These are phyloP conservation scores for Physcia stellaris DNA, from an alignment of 495 filamentous ascomycete genomes.

Conservation along the genomic window DNA sequence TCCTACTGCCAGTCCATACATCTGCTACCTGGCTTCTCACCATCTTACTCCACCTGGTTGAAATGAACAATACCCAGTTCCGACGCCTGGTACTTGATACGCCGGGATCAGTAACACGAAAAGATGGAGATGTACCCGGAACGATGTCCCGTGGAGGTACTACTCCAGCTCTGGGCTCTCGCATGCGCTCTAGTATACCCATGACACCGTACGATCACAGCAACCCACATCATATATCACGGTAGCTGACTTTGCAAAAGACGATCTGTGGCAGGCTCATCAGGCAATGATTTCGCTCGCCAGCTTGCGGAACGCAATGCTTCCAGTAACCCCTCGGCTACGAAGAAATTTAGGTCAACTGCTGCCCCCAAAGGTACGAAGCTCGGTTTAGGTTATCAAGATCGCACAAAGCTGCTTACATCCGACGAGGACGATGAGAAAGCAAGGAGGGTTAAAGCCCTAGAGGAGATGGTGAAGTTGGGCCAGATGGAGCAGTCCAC, in stretches of 20 bases:
- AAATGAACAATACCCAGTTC: constrained; percentile 96
- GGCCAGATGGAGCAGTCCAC: constrained; percentile 63
- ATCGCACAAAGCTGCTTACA: constrained; percentile 50
- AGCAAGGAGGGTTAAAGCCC: constrained; percentile 50
- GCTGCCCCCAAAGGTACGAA: constrained; percentile 75
- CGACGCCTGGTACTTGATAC: constrained; percentile 63
- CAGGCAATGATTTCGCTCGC: constrained; percentile 59
- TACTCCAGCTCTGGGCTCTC: constrained; percentile 31
- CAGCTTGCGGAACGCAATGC: constrained; percentile 63
- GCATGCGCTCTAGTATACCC: constrained; percentile 61
- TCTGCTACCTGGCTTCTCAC: too few relatives aligned
- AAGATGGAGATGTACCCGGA: constrained; percentile 4
- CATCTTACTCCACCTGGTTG: too few relatives aligned
- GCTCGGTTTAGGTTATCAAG: constrained; percentile 66
- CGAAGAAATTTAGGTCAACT: constrained; percentile 61
- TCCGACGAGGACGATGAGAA: constrained; percentile 25
- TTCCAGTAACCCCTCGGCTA: constrained; percentile 26
- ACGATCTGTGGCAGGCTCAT: constrained; percentile 45
- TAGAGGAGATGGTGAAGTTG: constrained; percentile 73
- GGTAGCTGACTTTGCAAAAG: constrained; percentile 29
- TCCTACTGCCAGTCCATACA: too few relatives aligned
- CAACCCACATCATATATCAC: background rate
- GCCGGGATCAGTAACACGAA: too few relatives aligned
- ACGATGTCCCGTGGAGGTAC: constrained; percentile 14
- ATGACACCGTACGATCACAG: constrained; percentile 62